Base-by-base conservation (phyloP, 495 filamentous ascomycete genomes). In the Penicillium crystallinum region DNA sequence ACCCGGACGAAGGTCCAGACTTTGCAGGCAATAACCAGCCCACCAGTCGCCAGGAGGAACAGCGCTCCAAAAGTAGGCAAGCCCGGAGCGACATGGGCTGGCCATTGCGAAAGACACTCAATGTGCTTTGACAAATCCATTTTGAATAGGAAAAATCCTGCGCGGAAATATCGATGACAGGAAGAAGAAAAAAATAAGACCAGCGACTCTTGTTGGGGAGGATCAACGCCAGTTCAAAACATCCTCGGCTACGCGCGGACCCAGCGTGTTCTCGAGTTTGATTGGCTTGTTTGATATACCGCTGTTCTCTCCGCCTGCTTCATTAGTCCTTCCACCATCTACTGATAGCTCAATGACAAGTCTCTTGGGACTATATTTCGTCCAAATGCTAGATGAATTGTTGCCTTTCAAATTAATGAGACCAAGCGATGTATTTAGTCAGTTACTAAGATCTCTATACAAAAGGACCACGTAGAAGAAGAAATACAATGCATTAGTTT, bases 1-100 rank as follows among this genome's bases (percentile, higher is more conserved):
- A 95, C 72, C 40, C 80, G 74, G 42, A 86, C 55, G 65, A 87
- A 84, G 60, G 73, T 82, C 53, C 83, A 64, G 44, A 83, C 65
- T 57, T 81, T 78, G 51, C 61, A 73, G 51, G 74, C 71, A 30
- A 89, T 54, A 55, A 75, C 83, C 41, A 87, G 64, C 37, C 81
- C 73, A 37, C 87, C 87, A 42, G 86, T 66, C 41, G 70, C 77
- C 15, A 75, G 66, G 23, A 76, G 61, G 12, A 67, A 44, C 52
- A 67, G 55, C 12, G 70, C 68, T 21, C 61, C 66, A 29, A 67
- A 54, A 19, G 70, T 63, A 52, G 72, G 73, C 62, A 68, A 61
- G 19, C 73, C 71, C 2, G 71, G 61, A 30, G 65, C 58, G n/a
- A 71, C 36, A 39, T 71, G 60, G 33, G 63, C 52, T 48, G 70